phyloP scores from a whole-genome alignment of 768 basidiomycete genomes.

The Serpula lacrymans region DNA sequence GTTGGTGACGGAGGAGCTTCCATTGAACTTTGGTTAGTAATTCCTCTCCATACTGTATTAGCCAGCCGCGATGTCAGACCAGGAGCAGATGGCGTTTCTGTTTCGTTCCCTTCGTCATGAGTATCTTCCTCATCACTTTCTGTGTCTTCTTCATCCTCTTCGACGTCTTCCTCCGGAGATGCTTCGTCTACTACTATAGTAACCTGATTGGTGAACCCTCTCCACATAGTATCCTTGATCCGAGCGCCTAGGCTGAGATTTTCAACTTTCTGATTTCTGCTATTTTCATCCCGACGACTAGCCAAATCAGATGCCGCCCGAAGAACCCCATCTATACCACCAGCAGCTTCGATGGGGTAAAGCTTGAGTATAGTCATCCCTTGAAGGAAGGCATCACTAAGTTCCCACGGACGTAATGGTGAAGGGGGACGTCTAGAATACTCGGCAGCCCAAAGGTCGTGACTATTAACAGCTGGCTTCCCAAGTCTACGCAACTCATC shows the following conservation, averaged over 20 bases:
- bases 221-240: slow-evolving; percentile 62
- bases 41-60: slow-evolving; percentile 69
- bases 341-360: slow-evolving; percentile 63
- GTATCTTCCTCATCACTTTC: slow-evolving; percentile 22
- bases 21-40: slow-evolving; percentile 74
- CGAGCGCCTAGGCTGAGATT: slow-evolving; percentile 51
- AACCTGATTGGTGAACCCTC: slow-evolving; percentile 56
- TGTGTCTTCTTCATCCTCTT: slow-evolving; percentile 27
- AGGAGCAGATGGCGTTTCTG: slow-evolving; percentile 35
- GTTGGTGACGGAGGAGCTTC: slow-evolving; percentile 49
- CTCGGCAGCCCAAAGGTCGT: slow-evolving; percentile 56
- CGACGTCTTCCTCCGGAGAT: slow-evolving; percentile 25
- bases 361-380: slow-evolving; percentile 59
- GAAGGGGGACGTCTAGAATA: slow-evolving; percentile 34
- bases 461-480: slow-evolving; percentile 38
- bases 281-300: slow-evolving; percentile 44
- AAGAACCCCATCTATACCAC: slow-evolving; percentile 68
- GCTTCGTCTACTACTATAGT: slow-evolving; percentile 33
- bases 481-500: slow-evolving; percentile 43
- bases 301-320: slow-evolving; percentile 65
- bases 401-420: slow-evolving; percentile 45
- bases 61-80: slow-evolving; percentile 53
- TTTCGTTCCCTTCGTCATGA: slow-evolving; percentile 42
- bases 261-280: slow-evolving; percentile 26
- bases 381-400: slow-evolving; percentile 64